phyloP scores from a whole-genome alignment of 176 grass and related monocot species.

The Bolboschoenus planiculmis region DNA sequence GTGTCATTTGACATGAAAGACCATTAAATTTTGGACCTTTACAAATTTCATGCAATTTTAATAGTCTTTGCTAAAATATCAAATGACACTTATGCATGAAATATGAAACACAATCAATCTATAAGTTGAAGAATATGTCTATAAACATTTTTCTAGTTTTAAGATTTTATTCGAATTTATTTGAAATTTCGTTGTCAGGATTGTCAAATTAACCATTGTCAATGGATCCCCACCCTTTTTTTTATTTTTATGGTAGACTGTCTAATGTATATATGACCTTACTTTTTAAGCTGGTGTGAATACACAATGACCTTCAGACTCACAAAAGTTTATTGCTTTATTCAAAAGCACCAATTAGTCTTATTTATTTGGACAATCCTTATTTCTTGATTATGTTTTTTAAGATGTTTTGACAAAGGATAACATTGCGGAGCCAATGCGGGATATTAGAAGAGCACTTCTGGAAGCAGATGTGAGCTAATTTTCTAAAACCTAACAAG shows the following conservation, averaged over 20 bases:
- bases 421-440: slow-evolving; percentile 88
- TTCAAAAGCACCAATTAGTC: background rate
- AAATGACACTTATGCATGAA: too few relatives aligned
- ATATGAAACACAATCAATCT: too few relatives aligned
- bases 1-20: too few relatives aligned
- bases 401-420: slow-evolving; percentile 86
- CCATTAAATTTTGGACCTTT: too few relatives aligned
- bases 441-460: slow-evolving; percentile 93
- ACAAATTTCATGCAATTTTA: too few relatives aligned
- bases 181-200: too few relatives aligned
- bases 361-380: slow-evolving; percentile 4
- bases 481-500: background rate
- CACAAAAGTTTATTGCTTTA: background rate
- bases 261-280: background rate
- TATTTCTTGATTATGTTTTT: slow-evolving; percentile 21
- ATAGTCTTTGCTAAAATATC: too few relatives aligned
- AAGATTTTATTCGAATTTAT: too few relatives aligned
- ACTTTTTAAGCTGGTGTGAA: background rate
- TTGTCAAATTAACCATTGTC: too few relatives aligned
- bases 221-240: too few relatives aligned
- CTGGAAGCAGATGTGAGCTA: slow-evolving; percentile 89
- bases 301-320: background rate
- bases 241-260: background rate
- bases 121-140: too few relatives aligned
- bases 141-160: too few relatives aligned